Base-by-base conservation (phyloP, 2,329 filamentous ascomycete species). In the Aspergillus sp. region DNA sequence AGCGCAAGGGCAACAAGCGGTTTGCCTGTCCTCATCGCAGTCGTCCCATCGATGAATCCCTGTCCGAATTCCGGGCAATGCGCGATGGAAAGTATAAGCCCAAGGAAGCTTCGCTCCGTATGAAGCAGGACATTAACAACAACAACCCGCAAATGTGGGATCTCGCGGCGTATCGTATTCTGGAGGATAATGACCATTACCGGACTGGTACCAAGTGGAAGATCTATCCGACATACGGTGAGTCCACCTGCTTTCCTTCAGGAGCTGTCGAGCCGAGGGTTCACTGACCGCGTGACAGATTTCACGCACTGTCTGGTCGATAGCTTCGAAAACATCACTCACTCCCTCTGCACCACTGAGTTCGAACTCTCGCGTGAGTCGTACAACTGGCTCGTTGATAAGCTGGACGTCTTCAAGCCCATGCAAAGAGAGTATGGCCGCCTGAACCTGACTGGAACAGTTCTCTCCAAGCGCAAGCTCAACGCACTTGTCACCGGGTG, bases 131-230 rank as follows among this genome's bases (percentile, higher is more conserved):
- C 53, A 58, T 83, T n/a, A 79, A 80, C 43, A 83, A 85, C 57
- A 83, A 85, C 29, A 96, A 96, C 65, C 89, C 90, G 5, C 88
- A 94, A 68, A 90, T 95, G 86, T 96, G 91, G 91, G 91, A 97
- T 73, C 71, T 95, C 45, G 86, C 87, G 2, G 91, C 91, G 10
- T 97, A 95, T 68, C 82, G 91, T 50, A 83, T 97, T 46, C 77
- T 88, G 38, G 75, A 75, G 39, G 50, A 60, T 47, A 60, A 62
- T 56, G 50, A 55, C 43, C 63, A 63, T 52, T 57, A 73, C 67
- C 80, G 87, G 33, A 94, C 90, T 0, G 88, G 86, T 29, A 74
- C 79, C 53, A 82, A 85, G 62, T 97, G 90, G 89, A 85, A 82
- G 67, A 94, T 96, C 52, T 96, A 95, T 65, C 93, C 93, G 0